Base-by-base conservation (phyloP, 2,329 filamentous ascomycete species). In the Aspergillus sp. region DNA sequence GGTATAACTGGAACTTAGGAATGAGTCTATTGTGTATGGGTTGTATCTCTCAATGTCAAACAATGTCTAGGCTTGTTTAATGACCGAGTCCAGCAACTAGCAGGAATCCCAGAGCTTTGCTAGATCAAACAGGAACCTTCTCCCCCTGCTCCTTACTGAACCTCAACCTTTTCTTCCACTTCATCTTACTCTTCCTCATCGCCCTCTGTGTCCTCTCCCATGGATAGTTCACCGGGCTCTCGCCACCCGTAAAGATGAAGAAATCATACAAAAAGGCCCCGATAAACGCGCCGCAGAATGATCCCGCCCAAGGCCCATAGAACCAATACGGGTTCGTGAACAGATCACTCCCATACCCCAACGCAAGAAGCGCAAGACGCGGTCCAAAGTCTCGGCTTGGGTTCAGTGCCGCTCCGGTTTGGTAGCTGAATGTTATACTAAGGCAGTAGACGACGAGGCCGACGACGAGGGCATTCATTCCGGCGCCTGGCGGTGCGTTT, bases 171-270 rank as follows among this genome's bases (percentile, higher is more conserved):
- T 63, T 62, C 55, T 54, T 66, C 74, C 74, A 76, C 64, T 72
- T 74, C 62, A 65, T 66, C 11, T 66, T 57, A 54, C 69, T 86
- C 76, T 87, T 87, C 67, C 64, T 66, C 41, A 77, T 68, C 2
- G 77, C 76, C 34, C 79, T 71, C 67, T 76, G 71, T 7, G 77
- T 79, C 51, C 78, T 72, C 62, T 74, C 75, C 28, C 81, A 78
- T 3, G 80, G 80, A 71, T 85, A 81, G 71, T 82, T 85, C 59
- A 83, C 80, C 15, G 82, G 83, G 48, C 77, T 80, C 67, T 84
- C 82, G 0, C 81, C 82, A 5, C 80, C 79, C 0, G 80, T 80
- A 66, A 84, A 84, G 64, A 80, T 83, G 65, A 78, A 79, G 63
- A 80, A 76, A 68, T 84, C 83, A 69, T 85, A 85, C 61, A 84